phyloP scores from a whole-genome alignment of 805 yeast species.

The Wickerhamomyces hampshirensis region DNA sequence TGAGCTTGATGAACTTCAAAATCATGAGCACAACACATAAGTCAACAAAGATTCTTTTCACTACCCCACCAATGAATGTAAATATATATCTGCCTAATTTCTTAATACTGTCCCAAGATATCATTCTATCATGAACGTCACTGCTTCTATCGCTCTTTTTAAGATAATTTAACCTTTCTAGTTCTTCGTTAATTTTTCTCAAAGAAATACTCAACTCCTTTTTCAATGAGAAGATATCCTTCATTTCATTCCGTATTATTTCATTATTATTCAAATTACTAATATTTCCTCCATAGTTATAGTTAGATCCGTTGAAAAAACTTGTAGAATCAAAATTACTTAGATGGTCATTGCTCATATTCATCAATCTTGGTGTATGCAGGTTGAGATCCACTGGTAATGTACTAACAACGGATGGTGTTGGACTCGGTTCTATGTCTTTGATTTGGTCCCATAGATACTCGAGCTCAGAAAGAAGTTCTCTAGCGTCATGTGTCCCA shows the following conservation, averaged over 20 bases:
- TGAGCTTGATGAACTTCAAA: conserved; percentile 18
- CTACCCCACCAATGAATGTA: conserved; percentile 6
- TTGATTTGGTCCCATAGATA: conserved; percentile 70
- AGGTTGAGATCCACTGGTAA: background rate
- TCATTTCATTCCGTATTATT: conserved; percentile 12
- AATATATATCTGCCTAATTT: conserved; percentile 5
- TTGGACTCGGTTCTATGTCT: conserved; percentile 30
- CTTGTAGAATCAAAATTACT: conserved; percentile 2
- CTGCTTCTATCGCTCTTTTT: conserved; percentile 5
- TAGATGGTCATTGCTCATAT: conserved; percentile 6
- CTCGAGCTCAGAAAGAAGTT: conserved; percentile 62
- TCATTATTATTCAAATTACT: background rate
- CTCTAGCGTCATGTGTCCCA: conserved; percentile 62
- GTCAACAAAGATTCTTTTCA: conserved; percentile 18
- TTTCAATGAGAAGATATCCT: conserved; percentile 20
- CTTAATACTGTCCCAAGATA: conserved; percentile 8
- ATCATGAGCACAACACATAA: conserved; percentile 14
- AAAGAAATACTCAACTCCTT: conserved; percentile 23
- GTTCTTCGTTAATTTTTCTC: conserved; percentile 21
- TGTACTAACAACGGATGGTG: conserved; percentile 10
- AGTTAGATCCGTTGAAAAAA: conserved; percentile 1
- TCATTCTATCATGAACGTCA: background rate
- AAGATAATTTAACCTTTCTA: conserved; percentile 10
- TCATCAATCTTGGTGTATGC: conserved; percentile 4
- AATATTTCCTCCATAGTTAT: background rate